Conservation (phyloP, 108 stramenopile species). For the Schizochytrium sp. region DNA sequence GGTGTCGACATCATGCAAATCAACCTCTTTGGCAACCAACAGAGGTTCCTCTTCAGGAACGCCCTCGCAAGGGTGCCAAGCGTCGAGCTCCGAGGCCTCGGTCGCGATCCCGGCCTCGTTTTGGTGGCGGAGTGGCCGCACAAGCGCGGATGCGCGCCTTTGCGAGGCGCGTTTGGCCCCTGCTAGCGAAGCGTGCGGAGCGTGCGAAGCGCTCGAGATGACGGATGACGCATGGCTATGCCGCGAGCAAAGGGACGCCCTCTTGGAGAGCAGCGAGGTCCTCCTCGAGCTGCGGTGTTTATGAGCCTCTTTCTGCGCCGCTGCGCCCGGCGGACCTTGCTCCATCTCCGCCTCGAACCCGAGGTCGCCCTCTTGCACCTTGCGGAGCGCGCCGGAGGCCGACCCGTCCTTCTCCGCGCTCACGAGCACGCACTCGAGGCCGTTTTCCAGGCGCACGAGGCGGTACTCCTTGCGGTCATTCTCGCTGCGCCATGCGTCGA, state of each 20-base stretch:
- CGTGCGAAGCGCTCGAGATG: no score
- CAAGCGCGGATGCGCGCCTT: no score
- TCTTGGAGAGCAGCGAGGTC: not conserved
- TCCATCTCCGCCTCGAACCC: not conserved
- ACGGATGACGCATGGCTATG: no score
- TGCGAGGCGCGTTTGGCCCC: no score
- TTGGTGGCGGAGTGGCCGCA: no score
- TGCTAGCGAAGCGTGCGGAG: no score
- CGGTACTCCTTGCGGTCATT: conserved; percentile 3
- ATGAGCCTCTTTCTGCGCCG: no score
- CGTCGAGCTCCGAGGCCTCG: no score
- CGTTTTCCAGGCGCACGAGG: not conserved
- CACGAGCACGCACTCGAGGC: not conserved
- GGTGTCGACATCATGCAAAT: no score
- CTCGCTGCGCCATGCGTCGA: not conserved
- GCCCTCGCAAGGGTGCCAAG: not conserved
- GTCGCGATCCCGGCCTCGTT: no score
- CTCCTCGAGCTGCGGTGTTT: not conserved
- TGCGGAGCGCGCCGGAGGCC: not conserved
- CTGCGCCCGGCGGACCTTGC: not conserved
- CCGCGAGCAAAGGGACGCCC: no score
- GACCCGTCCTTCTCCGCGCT: not conserved
- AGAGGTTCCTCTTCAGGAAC: not conserved
- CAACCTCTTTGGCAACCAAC: no score
- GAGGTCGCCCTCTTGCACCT: not conserved